These are phyloP conservation scores for Pseudozyma pruni DNA, from an alignment of 1,284 basidiomycete genomes.

Conservation along the genomic window DNA sequence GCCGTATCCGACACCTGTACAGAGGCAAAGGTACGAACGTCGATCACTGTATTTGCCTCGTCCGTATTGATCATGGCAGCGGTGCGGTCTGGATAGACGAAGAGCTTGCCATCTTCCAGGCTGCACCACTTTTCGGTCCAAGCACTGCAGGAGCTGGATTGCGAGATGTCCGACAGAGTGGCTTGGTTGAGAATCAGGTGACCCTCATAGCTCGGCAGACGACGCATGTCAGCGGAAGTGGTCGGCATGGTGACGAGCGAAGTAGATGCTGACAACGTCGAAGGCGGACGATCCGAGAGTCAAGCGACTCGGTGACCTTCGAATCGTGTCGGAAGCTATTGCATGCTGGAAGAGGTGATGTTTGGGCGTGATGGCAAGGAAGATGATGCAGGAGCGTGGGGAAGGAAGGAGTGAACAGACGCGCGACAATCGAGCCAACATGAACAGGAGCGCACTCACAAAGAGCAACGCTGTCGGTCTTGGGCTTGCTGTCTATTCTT, in stretches of 20 bases:
- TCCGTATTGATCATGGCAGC: constrained; percentile 35
- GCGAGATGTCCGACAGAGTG: constrained; percentile 10
- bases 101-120: constrained; percentile 35
- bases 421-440: too few relatives aligned
- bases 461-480: too few relatives aligned
- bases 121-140: constrained; percentile 45
- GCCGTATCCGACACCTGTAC: not conserved
- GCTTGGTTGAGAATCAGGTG: constrained; percentile 25
- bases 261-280: not conserved
- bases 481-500: too few relatives aligned
- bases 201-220: constrained; percentile 35
- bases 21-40: constrained; percentile 19
- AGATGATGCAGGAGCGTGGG: too few relatives aligned
- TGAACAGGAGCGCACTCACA: too few relatives aligned
- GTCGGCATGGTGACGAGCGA: constrained; percentile 4
- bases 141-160: constrained; percentile 17
- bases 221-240: constrained; percentile 1
- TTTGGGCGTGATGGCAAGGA: too few relatives aligned
- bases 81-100: constrained; percentile 35
- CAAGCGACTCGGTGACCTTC: not conserved
- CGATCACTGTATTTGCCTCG: constrained; percentile 11
- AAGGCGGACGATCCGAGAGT: not conserved
- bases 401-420: too few relatives aligned
- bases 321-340: not conserved
- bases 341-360: constrained; percentile 1